Base-by-base conservation (phyloP, 2,329 filamentous ascomycete genomes). In the Ascochyta rabiei region DNA sequence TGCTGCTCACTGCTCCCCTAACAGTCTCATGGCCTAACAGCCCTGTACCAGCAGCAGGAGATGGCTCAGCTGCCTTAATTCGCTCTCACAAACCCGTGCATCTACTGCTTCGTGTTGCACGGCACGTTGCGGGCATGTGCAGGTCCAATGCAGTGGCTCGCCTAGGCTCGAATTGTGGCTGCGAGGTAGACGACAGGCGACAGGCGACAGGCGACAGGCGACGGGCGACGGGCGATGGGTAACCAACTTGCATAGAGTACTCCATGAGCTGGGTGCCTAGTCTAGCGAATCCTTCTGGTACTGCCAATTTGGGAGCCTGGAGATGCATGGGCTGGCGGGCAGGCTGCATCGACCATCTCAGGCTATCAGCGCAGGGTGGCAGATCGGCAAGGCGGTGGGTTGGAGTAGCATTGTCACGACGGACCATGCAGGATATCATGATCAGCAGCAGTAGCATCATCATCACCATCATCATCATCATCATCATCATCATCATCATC, bases 1-100 rank as follows among this genome's bases (percentile, higher is more conserved):
- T 54, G 62, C 63, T 61, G 60, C 61, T 62, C 56, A 54, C 58
- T 59, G 53, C 47, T 56, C 57, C 53, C 57, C 59, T 50, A 46
- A 30, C 28, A 30, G 28, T 35, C 39, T n/a, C n/a, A n/a, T n/a
- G n/a, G n/a, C 57, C 59, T 50, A 46, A 30, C 28, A 30, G 28
- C 41, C 39, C 26, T 31, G 46, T n/a, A n/a, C n/a, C 41, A 48
- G 41, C 35, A 19, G 31, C 48, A 15, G 35, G 21, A 55, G 48
- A 53, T 54, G 59, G 40, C 51, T 38, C 48, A 43, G 46, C 33
- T 26, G 50, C 46, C 24, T 37, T 52, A 56, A 48, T 55, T 23
- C 18, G 49, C 49, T 44, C 19, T 31, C 42, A 48, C 33, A 24
- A 16, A 9, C 39, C 28, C 21, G 19, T 46, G 53, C 41, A 34